Percentiles rank a stretch among this genome's conserved stretches.
Conservation (phyloP, 2,329 filamentous ascomycete species). For the Stylonectria norvegica region DNA sequence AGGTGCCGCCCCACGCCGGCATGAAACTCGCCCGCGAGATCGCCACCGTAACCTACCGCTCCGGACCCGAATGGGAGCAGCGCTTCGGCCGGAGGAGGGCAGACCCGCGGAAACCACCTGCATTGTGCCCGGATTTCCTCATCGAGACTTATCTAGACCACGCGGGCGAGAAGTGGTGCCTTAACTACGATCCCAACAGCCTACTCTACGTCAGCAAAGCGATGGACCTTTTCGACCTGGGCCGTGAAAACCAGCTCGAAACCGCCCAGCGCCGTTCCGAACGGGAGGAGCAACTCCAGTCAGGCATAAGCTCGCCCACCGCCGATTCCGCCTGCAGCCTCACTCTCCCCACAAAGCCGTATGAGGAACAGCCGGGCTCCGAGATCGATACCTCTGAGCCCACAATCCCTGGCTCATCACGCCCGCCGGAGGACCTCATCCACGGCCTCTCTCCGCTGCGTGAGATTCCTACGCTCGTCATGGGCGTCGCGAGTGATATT, state of each 20-base stretch:
- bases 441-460: conserved; percentile 67
- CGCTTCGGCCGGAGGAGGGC: conserved; percentile 85
- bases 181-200: conserved; percentile 95
- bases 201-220: conserved; percentile 95
- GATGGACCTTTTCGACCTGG: conserved; percentile 97
- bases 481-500: conserved; percentile 94
- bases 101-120: conserved; percentile 80
- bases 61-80: conserved; percentile 95
- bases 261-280: conserved; percentile 60
- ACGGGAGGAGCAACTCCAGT: conserved; percentile 56
- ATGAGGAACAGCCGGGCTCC: conserved; percentile 71
- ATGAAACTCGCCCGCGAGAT: conserved; percentile 99
- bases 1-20: conserved; percentile 84
- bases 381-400: conserved; percentile 31
- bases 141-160: conserved; percentile 99
- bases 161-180: conserved; percentile 95
- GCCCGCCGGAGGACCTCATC: conserved; percentile 76
- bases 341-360: conserved; percentile 77
- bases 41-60: conserved; percentile 94
- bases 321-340: conserved; percentile 60
- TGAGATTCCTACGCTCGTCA: conserved; percentile 77
- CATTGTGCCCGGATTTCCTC: conserved; percentile 93
- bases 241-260: conserved; percentile 63
- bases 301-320: conserved; percentile 49
- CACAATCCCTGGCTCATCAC: conserved; percentile 34